Base-by-base conservation (phyloP, 768 basidiomycete species). In the Russula earlei region DNA sequence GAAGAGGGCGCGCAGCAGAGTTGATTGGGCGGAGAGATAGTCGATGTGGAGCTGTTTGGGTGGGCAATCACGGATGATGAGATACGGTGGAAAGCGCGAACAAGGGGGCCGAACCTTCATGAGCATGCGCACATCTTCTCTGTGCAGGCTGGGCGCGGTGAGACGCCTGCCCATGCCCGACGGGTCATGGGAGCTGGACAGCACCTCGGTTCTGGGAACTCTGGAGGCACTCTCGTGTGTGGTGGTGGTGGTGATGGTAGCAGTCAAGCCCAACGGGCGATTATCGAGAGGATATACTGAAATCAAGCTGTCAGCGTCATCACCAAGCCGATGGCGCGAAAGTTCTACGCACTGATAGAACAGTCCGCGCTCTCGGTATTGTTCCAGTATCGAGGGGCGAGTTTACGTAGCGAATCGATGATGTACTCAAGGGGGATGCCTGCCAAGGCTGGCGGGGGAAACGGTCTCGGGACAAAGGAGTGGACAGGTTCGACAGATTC, bases 21-120 rank as follows among this genome's bases (percentile, higher is more conserved):
- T 75, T 0, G 90, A 92, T 68, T 91, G 88, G 17, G 87, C 82
- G n/a, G 82, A 80, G 42, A 95, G 78, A 65, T 85, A 90, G 66
- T 88, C 87, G 60, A 80, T 75, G 64, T 95, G 91, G 25, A 92
- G 71, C 88, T 91, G 63, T 24, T 24, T 24, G 46, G 40, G 29
- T 48, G n/a, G n/a, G n/a, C n/a, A n/a, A 11, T 48, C 52, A 25
- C n/a, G n/a, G n/a, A n/a, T n/a, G 52, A 62, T 48, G 62, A 54
- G 20, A 63, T 9, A 45, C 14, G 22, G 44, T 7, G 38, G n/a
- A 5, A 31, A 41, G 27, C 4, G 22, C 7, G 12, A 22, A 55
- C 47, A n/a, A 0, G 22, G 67, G n/a, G n/a, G n/a, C n/a, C 78
- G 17, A 55, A 87, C 87, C 66, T 79, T 80, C 62, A 89, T 70